These are phyloP conservation scores for Lecanicillium sp. DNA, from an alignment of 2,329 filamentous ascomycete species.

Conservation along the genomic window DNA sequence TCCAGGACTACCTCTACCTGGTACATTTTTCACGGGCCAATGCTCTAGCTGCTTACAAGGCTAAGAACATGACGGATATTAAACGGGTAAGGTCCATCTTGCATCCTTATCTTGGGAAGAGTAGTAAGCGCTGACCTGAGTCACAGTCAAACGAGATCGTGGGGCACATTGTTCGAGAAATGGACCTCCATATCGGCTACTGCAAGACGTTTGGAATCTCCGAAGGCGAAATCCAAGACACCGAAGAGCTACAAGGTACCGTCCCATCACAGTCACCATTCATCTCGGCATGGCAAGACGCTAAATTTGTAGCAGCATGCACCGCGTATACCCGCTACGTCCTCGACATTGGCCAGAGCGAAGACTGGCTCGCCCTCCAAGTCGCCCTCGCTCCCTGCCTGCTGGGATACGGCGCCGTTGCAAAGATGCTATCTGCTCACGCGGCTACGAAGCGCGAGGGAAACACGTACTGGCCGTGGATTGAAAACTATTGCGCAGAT, in stretches of 20 bases:
- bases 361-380: constrained; percentile 83
- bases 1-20: constrained; percentile 91
- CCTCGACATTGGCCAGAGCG: constrained; percentile 77
- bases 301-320: constrained; percentile 42
- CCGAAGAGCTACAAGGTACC: constrained; percentile 66
- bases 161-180: constrained; percentile 69
- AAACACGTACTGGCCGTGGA: constrained; percentile 84
- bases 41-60: constrained; percentile 78
- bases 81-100: constrained; percentile 44
- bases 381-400: constrained; percentile 79
- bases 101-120: constrained; percentile 30
- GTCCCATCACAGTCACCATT: neutral
- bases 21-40: constrained; percentile 84
- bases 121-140: constrained; percentile 15
- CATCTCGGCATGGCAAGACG: neutral
- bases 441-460: constrained; percentile 50
- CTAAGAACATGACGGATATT: constrained; percentile 65
- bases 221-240: constrained; percentile 60
- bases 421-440: constrained; percentile 58
- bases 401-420: constrained; percentile 80
- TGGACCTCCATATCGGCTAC: constrained; percentile 72
- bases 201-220: constrained; percentile 75
- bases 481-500: constrained; percentile 76
- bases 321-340: constrained; percentile 80
- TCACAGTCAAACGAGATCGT: constrained; percentile 48